Base-by-base conservation (phyloP, 148 eudicot species). In the Vaccinium corymbosum region DNA sequence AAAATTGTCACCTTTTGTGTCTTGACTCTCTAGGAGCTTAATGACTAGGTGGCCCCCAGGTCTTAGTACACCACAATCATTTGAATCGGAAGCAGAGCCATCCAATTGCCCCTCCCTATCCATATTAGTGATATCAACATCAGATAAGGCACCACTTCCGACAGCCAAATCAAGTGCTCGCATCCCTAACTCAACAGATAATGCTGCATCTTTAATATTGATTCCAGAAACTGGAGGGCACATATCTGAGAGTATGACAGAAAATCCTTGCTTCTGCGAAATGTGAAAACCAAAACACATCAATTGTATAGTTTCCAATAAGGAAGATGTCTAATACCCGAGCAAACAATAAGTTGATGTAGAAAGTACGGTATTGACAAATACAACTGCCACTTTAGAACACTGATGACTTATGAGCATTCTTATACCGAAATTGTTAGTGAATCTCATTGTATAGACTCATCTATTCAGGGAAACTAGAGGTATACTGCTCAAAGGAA, bases 211-310 rank as follows among this genome's bases (percentile, higher is more conserved):
- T 88, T 90, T 91, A 32, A 89, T 88, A 80, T 89, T 90, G 83
- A 97, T 97, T 78, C 99, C 99, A 53, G 99, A 94, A 81, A 97
- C 97, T 73, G 78, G 80, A 52, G 98, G 99, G 50, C 99, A 97
- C 99, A 97, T 97, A 87, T 97, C 99, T 15, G 99, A 97, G 83
- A 97, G 90, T 59, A 97, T 87, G 68, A 97, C 98, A 3, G 97
- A 93, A 85, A 94, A 97, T 3, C 98, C 98, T 79, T 89, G 94
- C 78, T 89, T 76, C 99, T 97, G 94, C 83, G 86, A 71, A 81
- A 48, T 59, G 52, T 38, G 77, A 22, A 80, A 80, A 66, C 15
- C 25, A 59, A 83, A 22, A 51, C 19, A 25, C 38, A 48, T 83
- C 68, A 59, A 64, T 10, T 83, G 22, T 22, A 8, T 42, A 46